Conservation (phyloP, 2,329 filamentous ascomycete species). For the Ophiocordyceps camponoti-leonardi region DNA sequence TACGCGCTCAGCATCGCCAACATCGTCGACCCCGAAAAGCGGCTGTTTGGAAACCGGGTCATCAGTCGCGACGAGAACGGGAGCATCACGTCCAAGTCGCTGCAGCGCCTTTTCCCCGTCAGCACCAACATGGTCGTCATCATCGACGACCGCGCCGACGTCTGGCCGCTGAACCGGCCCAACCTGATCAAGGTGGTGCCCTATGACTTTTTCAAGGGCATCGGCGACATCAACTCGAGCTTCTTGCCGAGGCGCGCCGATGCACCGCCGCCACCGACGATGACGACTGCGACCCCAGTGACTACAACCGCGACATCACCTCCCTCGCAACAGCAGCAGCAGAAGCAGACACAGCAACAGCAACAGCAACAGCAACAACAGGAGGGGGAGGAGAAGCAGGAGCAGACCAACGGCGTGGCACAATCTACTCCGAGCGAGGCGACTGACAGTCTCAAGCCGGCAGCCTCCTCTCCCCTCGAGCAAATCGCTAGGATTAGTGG, state of each 20-base stretch:
- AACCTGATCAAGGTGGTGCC: constrained; percentile 91
- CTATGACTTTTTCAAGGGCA: constrained; percentile 96
- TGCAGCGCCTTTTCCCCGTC: constrained; percentile 83
- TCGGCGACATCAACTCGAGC: constrained; percentile 96
- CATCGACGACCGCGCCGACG: constrained; percentile 91
- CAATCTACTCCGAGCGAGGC: constrained; percentile 21
- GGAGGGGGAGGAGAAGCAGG: too few relatives aligned
- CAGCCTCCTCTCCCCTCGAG: constrained; percentile 35
- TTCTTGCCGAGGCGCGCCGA: constrained; percentile 70
- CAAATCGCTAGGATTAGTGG: constrained; percentile 62
- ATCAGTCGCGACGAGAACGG: constrained; percentile 96
- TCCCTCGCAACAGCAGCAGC: too few relatives aligned
- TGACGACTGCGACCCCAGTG: constrained; percentile 1
- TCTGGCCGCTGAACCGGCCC: constrained; percentile 78
- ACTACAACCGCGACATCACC: too few relatives aligned
- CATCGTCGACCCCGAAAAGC: constrained; percentile 80
- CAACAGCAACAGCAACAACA: too few relatives aligned
- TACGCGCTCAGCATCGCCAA: constrained; percentile 85
- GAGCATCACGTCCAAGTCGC: constrained; percentile 75
- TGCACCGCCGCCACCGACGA: constrained; percentile 18
- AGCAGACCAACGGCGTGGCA: constrained; percentile 9
- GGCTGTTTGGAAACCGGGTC: constrained; percentile 84
- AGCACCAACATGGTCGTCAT: constrained; percentile 99
- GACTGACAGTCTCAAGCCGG: constrained; percentile 7
- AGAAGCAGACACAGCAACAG: too few relatives aligned